Percentiles rank a stretch among this genome's conserved stretches.
phyloP scores from a whole-genome alignment of 116 monocot species.

The Posidonia oceanica region DNA sequence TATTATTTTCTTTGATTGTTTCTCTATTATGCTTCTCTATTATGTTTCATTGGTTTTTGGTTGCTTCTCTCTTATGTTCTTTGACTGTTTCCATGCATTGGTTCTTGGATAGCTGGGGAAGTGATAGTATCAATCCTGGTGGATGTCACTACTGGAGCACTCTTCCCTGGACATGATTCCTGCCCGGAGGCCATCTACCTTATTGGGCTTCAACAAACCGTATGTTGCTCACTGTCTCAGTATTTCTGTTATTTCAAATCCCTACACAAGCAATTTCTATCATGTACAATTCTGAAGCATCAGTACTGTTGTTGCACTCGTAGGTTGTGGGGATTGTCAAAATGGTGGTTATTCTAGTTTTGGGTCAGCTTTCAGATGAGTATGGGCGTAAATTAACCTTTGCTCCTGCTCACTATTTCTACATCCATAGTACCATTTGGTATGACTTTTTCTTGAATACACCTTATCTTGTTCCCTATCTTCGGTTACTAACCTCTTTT shows the following conservation, averaged over 20 bases:
- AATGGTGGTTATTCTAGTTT: conserved; percentile 39
- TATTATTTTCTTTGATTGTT: too few species aligned
- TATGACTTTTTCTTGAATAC: conserved; percentile 8
- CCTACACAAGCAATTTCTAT: neutral
- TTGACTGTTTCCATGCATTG: too few species aligned
- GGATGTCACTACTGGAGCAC: conserved; percentile 51
- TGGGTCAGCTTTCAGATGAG: conserved; percentile 78
- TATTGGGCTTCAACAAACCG: conserved; percentile 58
- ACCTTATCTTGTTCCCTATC: too few species aligned
- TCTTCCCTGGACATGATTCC: conserved; percentile 43
- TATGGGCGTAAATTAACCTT: conserved; percentile 65
- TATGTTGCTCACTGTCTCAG: conserved; percentile 1
- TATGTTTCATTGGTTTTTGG: too few species aligned
- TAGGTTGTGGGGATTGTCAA: conserved; percentile 71
- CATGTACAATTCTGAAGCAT: too few species aligned
- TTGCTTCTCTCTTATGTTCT: too few species aligned
- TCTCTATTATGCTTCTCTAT: too few species aligned
- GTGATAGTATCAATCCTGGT: conserved; percentile 66
- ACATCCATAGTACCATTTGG: conserved; percentile 67
- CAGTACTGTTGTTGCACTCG: neutral
- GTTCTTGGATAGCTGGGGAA: conserved; percentile 65
- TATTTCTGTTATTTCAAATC: neutral
- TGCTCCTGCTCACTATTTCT: conserved; percentile 60
- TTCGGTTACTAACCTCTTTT: too few species aligned
- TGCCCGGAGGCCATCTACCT: conserved; percentile 70